These are phyloP conservation scores for Corynascus novoguineensis DNA, from an alignment of 495 filamentous ascomycete genomes.

Conservation along the genomic window DNA sequence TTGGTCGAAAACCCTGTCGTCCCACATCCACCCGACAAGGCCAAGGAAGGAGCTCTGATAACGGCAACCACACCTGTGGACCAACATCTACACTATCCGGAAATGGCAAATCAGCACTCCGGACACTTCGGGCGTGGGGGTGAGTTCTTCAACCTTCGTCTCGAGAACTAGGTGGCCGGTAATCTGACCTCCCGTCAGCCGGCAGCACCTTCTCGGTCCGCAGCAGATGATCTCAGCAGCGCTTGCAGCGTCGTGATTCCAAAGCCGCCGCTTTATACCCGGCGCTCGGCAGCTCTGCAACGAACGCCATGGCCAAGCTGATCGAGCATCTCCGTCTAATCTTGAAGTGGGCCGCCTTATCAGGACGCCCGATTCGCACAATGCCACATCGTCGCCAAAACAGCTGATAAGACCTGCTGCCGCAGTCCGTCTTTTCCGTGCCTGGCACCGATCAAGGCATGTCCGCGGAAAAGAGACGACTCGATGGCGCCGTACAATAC, in stretches of 20 bases:
- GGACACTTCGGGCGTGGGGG: background rate
- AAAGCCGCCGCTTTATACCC: background rate
- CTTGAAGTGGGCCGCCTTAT: constrained; percentile 25
- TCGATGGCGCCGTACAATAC: background rate
- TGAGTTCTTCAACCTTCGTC: background rate
- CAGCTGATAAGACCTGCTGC: constrained; percentile 28
- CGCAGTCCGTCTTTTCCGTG: background rate
- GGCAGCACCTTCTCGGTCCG: background rate
- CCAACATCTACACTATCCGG: background rate
- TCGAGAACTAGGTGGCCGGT: too few species aligned
- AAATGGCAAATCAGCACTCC: background rate
- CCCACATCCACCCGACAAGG: background rate
- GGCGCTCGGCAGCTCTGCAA: background rate
- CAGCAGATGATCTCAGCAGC: background rate
- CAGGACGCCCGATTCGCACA: constrained; percentile 22
- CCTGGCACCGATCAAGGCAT: constrained; percentile 5
- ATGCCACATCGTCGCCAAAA: constrained; percentile 11
- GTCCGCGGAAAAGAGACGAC: constrained; percentile 19
- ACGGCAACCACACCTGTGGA: constrained; percentile 1
- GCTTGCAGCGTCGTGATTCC: too few species aligned
- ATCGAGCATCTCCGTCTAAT: constrained; percentile 26
- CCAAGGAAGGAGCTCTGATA: background rate
- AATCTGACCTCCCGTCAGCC: background rate
- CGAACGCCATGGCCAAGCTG: background rate
- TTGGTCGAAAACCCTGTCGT: background rate